phyloP scores from a whole-genome alignment of 1,284 basidiomycete species.

The Grifola frondosa region DNA sequence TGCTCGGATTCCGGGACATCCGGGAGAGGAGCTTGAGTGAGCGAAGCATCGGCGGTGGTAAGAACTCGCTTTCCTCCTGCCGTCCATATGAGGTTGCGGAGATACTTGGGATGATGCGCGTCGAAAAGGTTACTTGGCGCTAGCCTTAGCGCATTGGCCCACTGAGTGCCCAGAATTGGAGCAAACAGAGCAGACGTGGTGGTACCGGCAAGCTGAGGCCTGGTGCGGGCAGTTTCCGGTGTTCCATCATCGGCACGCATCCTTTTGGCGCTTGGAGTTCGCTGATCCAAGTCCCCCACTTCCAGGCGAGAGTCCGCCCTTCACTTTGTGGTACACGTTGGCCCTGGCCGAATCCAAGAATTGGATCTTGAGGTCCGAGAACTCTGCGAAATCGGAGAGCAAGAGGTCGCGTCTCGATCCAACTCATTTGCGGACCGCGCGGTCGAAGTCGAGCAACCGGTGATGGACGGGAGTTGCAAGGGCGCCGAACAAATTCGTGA shows the following conservation, averaged over 20 bases:
- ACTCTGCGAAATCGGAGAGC: conserved; percentile 3
- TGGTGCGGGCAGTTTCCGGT: too few relatives aligned
- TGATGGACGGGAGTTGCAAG: not conserved
- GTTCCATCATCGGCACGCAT: too few relatives aligned
- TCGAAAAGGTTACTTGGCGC: not conserved
- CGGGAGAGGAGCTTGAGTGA: conserved; percentile 6
- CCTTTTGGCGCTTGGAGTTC: too few relatives aligned
- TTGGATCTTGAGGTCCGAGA: not conserved
- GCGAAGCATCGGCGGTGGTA: not conserved
- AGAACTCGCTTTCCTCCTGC: not conserved
- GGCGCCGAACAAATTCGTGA: not conserved
- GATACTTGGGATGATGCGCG: not conserved
- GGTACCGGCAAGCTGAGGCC: too few relatives aligned
- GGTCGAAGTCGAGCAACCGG: conserved; percentile 1
- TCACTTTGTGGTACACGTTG: too few relatives aligned
- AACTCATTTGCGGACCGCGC: not conserved
- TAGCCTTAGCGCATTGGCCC: not conserved
- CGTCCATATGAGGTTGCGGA: not conserved
- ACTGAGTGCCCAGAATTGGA: not conserved
- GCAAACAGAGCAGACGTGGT: not conserved
- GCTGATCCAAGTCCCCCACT: too few relatives aligned
- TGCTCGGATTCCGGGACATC: conserved; percentile 4
- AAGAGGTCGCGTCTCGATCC: not conserved
- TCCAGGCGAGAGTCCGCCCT: conserved; percentile 20
- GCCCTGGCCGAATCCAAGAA: not conserved